Base-by-base conservation (phyloP, 495 filamentous ascomycete species). In the Apodospora peruviana region DNA sequence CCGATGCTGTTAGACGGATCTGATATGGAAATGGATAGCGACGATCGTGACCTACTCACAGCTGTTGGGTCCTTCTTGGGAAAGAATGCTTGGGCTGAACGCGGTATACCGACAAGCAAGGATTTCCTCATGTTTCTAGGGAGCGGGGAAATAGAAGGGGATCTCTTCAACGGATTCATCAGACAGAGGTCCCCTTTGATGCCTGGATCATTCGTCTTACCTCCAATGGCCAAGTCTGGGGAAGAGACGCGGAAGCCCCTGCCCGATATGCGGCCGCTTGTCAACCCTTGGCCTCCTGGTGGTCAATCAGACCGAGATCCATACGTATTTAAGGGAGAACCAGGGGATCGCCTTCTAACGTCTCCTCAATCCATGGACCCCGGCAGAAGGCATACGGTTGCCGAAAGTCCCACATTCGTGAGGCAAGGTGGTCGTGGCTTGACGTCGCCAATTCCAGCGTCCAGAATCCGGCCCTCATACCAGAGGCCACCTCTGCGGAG, bases 401-500 rank as follows among this genome's bases (percentile, higher is more conserved):
- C 61, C 19, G 73, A 72, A 44, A 73, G 66, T 39, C 72, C 73
- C 0, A 67, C 71, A 5, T 73, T 67, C 43, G 47, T 56, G 12
- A 68, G 68, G 23, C 62, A 61, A 19, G 64, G 56, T 20, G 56
- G 67, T 24, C 62, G 63, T 19, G 67, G 66, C 3, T 55, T 66
- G 29, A 70, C 59, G 14, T 73, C 72, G 5, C 71, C 66, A 8
- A 60, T 69, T 19, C 40, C 59, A 0, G 58, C 70, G 27, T 58
- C 75, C 10, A 87, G 90, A 48, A 79, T 83, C 75, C 86, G 72
- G 62, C 75, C 66, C 8, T 75, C 84, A 0, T 88, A 94, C 51
- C 78, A 85, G 52, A 84, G 91, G 38, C 88, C 87, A 16, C 77
- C 78, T 18, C 84, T 90, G 29, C 78, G 81, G 17, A 89, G 93